Evolutionary conservation across 2,329 filamentous ascomycete species (phyloP).

Genomic region (Phyllosticta ampelicida): DNA sequence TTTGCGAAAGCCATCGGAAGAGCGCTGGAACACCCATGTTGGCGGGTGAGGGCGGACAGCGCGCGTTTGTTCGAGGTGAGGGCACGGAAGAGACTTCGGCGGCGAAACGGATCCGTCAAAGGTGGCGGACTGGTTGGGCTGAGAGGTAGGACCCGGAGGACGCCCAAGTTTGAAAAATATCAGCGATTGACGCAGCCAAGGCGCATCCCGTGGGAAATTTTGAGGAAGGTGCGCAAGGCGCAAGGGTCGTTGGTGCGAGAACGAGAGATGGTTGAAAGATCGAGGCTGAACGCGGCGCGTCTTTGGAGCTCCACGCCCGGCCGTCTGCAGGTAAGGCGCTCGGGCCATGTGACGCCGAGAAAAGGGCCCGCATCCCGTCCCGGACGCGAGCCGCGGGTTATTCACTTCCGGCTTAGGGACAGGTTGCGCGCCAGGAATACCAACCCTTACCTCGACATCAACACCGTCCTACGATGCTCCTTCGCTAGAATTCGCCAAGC

Average conservation of each 20-base stretch:
- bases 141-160: constrained; percentile 2
- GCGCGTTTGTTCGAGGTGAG: background rate
- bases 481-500: background rate
- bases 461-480: background rate
- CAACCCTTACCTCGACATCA: constrained; percentile 1
- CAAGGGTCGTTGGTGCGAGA: background rate
- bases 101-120: background rate
- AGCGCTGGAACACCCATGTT: constrained; percentile 88
- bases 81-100: background rate
- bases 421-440: background rate
- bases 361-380: background rate
- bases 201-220: constrained; percentile 5
- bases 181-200: background rate
- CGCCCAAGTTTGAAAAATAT: background rate
- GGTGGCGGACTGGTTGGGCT: background rate
- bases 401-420: constrained; percentile 1
- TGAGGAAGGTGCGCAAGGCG: background rate
- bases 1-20: constrained; percentile 93
- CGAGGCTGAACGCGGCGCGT: background rate
- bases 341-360: background rate
- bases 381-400: background rate
- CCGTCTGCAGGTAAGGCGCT: background rate
- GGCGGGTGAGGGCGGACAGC: background rate
- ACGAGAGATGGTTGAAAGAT: background rate
- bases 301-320: background rate